Evolutionary conservation across 1,284 basidiomycete species (phyloP), one percentile per base, ranked within the genome.

Genomic region (Pseudozyma sp.): DNA sequence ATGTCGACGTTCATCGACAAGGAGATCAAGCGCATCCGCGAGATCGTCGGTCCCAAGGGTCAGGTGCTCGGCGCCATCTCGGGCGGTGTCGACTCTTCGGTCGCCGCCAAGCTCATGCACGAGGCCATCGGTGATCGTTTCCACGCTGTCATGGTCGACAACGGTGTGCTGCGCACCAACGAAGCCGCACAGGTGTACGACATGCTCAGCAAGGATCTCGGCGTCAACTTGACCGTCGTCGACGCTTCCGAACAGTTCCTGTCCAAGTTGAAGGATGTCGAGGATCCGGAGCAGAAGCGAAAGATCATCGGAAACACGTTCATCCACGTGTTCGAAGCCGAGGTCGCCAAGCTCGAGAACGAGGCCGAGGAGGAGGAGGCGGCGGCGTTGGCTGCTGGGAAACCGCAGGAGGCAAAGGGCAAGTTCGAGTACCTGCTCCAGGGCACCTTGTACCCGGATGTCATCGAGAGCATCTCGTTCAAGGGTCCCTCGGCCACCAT

Each of bases 1-100:
- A 99, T 99, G 97, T 94, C 96, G 87, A 93, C 94, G 63, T 99
- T 99, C 84, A 97, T 99, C 83, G 93, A 94, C 53, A 98, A 98
- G 86, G 97, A 99, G 86, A 94, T 99, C 68, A 87, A 90, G 16
- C 90, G 97, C 53, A 99, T 99, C 81, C 90, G 93, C 64, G 92
- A 97, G 55, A 94, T 99, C 57, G 97, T 96, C 79, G 97, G 97
- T 1, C 90, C 92, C 5, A 94, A 90, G 81, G 96, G 95, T 44
- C 93, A 94, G 69, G 97, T 99, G 52, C 96, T 99, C 67, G 97
- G 97, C 68, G 97, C 97, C 40, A 95, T 99, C 52, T 94, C 92
- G 69, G 97, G 97, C 54, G 97, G 97, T 72, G 97, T 99, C 51
- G 97, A 99, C 85, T 97, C 94, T 76, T 94, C 94, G 0, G 97